Conservation (phyloP, 352 stramenopile species). For the Aphanomyces euteiches region DNA sequence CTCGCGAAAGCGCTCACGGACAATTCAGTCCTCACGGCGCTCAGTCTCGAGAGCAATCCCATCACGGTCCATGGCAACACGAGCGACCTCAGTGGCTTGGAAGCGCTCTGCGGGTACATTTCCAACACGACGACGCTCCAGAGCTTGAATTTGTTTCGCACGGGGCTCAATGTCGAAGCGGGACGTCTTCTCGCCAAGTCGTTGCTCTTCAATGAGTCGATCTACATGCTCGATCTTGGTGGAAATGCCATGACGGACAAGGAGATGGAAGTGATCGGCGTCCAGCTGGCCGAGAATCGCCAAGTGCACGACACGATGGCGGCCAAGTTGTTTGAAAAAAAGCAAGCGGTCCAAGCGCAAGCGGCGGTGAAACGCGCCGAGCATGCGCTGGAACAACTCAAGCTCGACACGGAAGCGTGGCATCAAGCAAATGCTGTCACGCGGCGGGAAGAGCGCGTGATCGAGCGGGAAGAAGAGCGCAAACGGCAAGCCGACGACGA, state of each 20-base stretch:
- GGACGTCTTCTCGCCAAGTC: conserved; percentile 44
- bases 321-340: conserved; percentile 3
- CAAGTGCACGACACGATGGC: conserved; percentile 16
- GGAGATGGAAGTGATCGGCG: conserved; percentile 47
- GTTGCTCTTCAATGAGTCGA: conserved; percentile 45
- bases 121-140: conserved; percentile 39
- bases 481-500: conserved; percentile 39
- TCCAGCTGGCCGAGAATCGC: conserved; percentile 48
- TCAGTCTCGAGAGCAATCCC: conserved; percentile 60
- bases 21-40: conserved; percentile 50
- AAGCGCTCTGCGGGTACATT: conserved; percentile 13
- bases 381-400: conserved; percentile 37
- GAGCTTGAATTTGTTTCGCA: conserved; percentile 58
- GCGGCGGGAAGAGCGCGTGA: conserved; percentile 38
- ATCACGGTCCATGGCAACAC: conserved; percentile 33
- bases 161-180: conserved; percentile 49
- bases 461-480: conserved; percentile 38
- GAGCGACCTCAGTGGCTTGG: conserved; percentile 14
- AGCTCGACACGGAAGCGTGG: conserved; percentile 14
- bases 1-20: conserved; percentile 42
- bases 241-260: conserved; percentile 46
- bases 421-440: conserved; percentile 18
- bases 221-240: conserved; percentile 44
- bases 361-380: conserved; percentile 32
- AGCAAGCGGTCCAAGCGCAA: neutral